phyloP scores from a whole-genome alignment of 192 early-diverging fungal genomes.

The Linnemannia schmuckeri region DNA sequence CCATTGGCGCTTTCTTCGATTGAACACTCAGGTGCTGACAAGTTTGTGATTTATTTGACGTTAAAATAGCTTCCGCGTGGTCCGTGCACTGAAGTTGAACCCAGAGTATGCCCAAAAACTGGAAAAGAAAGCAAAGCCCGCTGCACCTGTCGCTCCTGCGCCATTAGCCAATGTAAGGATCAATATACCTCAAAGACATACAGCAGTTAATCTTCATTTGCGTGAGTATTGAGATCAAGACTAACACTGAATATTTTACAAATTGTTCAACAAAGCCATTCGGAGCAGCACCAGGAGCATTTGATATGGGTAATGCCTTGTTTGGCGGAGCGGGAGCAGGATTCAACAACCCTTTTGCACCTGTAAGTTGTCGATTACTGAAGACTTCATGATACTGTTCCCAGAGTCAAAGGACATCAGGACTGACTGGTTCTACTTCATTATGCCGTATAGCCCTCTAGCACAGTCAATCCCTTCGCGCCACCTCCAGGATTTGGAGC shows the following conservation, averaged over 20 bases:
- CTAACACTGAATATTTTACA: not conserved
- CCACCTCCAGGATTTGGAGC: constrained; percentile 44
- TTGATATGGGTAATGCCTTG: constrained; percentile 42
- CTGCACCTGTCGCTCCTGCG: not conserved
- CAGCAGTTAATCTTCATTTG: not conserved
- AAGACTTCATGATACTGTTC: not conserved
- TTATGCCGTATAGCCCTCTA: constrained; percentile 11
- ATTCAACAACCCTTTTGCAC: constrained; percentile 49
- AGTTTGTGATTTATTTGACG: not conserved
- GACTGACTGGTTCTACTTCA: not conserved
- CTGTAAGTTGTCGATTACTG: constrained; percentile 11
- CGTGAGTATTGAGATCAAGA: not conserved
- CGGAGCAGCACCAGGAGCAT: constrained; percentile 30
- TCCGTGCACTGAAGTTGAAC: constrained; percentile 76
- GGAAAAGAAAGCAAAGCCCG: constrained; percentile 57
- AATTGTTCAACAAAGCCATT: constrained; percentile 26
- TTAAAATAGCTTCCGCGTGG: constrained; percentile 63
- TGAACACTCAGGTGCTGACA: not conserved
- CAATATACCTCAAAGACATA: not conserved
- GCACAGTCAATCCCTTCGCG: constrained; percentile 29
- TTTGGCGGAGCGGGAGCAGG: constrained; percentile 41
- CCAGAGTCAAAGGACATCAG: not conserved
- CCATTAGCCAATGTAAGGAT: constrained; percentile 31
- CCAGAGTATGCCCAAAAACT: constrained; percentile 70
- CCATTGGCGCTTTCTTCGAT: not conserved